Evolutionary conservation across 495 filamentous ascomycete species (phyloP).

Genomic region (Penicillium pulvis): DNA sequence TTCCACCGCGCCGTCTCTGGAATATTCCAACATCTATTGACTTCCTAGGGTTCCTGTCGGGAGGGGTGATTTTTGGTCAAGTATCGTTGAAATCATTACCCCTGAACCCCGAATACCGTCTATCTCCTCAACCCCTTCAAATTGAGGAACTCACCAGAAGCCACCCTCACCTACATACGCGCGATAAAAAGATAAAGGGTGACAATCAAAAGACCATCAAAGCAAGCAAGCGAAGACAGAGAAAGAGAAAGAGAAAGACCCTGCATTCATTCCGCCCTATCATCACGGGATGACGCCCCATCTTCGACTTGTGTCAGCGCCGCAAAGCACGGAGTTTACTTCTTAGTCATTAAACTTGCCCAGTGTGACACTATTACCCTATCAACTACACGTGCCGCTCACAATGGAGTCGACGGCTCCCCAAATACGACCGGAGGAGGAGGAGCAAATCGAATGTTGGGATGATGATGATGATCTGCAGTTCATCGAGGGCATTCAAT

Average conservation of each 20-base stretch:
- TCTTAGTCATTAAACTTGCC: conserved; percentile 14
- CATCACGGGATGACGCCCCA: conserved; percentile 40
- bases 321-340: conserved; percentile 27
- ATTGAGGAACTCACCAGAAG: not conserved
- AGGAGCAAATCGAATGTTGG: conserved; percentile 78
- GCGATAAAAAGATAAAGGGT: not conserved
- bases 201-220: not conserved
- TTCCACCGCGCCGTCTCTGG: not conserved
- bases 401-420: conserved; percentile 61
- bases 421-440: conserved; percentile 53
- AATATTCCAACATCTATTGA: not conserved
- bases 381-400: not conserved
- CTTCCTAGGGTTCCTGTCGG: not conserved
- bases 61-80: not conserved
- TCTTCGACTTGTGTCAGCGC: conserved; percentile 27
- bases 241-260: not conserved
- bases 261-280: not conserved
- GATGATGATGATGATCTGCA: conserved; percentile 83
- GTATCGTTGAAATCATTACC: not conserved
- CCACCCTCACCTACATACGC: not conserved
- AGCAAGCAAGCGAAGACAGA: not conserved
- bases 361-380: not conserved
- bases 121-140: not conserved
- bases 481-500: conserved; percentile 68
- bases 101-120: not conserved